These are phyloP conservation scores for Arachis hypogaea DNA, from an alignment of 306 rosid genomes.

Conservation along the genomic window DNA sequence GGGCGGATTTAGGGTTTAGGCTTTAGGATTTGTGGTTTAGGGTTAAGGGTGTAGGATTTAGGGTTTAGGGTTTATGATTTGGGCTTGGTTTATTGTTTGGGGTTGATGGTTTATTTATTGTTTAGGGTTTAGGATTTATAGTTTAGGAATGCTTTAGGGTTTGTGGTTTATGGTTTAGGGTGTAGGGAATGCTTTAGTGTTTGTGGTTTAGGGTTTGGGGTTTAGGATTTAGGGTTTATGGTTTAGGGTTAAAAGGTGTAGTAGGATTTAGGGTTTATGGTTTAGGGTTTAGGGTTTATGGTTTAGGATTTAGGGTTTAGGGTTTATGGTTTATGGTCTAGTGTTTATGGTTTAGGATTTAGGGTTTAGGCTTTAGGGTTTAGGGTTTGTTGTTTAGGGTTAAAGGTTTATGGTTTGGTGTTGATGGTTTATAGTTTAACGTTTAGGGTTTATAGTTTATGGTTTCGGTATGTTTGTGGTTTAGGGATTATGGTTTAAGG, in stretches of 20 bases:
- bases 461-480: slow-evolving; percentile 10
- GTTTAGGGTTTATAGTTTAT: no score
- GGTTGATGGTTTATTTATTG: not conserved
- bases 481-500: slow-evolving; percentile 16
- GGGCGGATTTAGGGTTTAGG: slow-evolving; percentile 6
- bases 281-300: no score
- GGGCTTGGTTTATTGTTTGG: not conserved
- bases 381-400: not conserved
- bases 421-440: no score
- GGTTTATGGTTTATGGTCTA: no score
- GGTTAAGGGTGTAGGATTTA: not conserved
- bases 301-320: no score
- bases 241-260: no score
- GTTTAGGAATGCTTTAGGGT: not conserved
- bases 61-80: slow-evolving; percentile 4
- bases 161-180: not conserved
- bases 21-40: not conserved
- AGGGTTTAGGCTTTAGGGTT: slow-evolving; percentile 11
- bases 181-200: no score
- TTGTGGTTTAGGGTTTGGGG: no score
- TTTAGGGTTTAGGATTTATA: not conserved
- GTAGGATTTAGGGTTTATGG: no score
- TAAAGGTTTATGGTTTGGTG: no score
- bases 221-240: no score
- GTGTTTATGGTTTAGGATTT: slow-evolving; percentile 14